Evolutionary conservation across 257 asterid genomes (phyloP).

Genomic region (Capsicum pubescens): DNA sequence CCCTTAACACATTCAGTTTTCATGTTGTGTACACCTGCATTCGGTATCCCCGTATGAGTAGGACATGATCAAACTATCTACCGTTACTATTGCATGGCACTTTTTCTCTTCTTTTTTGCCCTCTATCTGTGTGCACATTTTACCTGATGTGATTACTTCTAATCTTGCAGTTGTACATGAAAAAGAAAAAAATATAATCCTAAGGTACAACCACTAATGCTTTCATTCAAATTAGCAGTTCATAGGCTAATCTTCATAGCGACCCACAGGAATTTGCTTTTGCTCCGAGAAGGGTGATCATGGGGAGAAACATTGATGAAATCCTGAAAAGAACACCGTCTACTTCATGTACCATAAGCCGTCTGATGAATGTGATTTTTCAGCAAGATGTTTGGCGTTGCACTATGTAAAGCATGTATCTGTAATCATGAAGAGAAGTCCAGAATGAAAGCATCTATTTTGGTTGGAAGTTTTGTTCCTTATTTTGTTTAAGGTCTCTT

Average conservation of each 20-base stretch:
- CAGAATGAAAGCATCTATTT: background rate
- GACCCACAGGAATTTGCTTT: too few species aligned
- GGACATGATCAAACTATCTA: background rate
- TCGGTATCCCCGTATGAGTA: background rate
- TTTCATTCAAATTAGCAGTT: background rate
- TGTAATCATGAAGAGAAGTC: too few species aligned
- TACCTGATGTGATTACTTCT: constrained; percentile 3
- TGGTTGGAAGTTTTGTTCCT: background rate
- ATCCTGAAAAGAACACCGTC: background rate
- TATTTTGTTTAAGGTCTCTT: background rate
- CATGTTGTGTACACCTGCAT: too few species aligned
- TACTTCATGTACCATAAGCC: background rate
- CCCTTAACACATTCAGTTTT: too few species aligned
- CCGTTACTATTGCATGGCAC: background rate
- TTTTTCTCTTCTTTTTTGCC: background rate
- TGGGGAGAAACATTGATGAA: too few species aligned
- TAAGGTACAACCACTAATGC: background rate
- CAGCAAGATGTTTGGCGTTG: background rate
- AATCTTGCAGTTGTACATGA: background rate
- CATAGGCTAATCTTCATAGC: background rate
- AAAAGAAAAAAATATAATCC: background rate
- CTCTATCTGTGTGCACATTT: background rate
- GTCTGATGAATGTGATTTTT: background rate
- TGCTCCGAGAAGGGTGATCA: background rate
- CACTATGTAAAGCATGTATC: background rate